Conservation (phyloP, 805 yeast genomes). For the Hanseniaspora lachancei region DNA sequence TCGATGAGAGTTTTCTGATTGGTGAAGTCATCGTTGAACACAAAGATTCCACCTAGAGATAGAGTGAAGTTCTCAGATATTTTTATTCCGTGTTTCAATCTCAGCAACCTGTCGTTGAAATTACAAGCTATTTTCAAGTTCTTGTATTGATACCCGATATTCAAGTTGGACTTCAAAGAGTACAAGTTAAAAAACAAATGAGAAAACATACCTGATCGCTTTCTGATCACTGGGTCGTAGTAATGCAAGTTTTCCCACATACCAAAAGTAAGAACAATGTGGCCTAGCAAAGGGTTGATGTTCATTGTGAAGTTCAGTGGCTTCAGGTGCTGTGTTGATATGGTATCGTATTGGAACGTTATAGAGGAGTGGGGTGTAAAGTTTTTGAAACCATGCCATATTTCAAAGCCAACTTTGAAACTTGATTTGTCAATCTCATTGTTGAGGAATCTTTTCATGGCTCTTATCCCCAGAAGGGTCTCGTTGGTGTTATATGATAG, state of each 20-base stretch:
- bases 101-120: slow-evolving; percentile 33
- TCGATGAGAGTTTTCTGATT: not conserved
- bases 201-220: slow-evolving; percentile 64
- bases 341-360: slow-evolving; percentile 70
- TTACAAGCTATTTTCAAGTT: slow-evolving; percentile 6
- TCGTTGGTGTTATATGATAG: slow-evolving; percentile 73
- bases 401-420: slow-evolving; percentile 59
- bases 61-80: slow-evolving; percentile 10
- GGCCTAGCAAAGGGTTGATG: slow-evolving; percentile 81
- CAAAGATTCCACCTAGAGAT: slow-evolving; percentile 11
- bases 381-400: slow-evolving; percentile 74
- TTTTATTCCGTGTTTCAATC: slow-evolving; percentile 43
- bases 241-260: slow-evolving; percentile 12
- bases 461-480: slow-evolving; percentile 65
- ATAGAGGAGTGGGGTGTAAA: slow-evolving; percentile 85
- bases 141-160: slow-evolving; percentile 43
- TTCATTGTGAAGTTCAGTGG: slow-evolving; percentile 82
- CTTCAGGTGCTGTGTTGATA: slow-evolving; percentile 42
- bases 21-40: slow-evolving; percentile 3
- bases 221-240: slow-evolving; percentile 55
- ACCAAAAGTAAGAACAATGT: slow-evolving; percentile 59
- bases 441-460: slow-evolving; percentile 49
- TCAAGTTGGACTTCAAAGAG: slow-evolving; percentile 76
- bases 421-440: slow-evolving; percentile 30
- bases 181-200: slow-evolving; percentile 80